Conservation (phyloP, 208 protist species). For the Leishmania aethiopica region DNA sequence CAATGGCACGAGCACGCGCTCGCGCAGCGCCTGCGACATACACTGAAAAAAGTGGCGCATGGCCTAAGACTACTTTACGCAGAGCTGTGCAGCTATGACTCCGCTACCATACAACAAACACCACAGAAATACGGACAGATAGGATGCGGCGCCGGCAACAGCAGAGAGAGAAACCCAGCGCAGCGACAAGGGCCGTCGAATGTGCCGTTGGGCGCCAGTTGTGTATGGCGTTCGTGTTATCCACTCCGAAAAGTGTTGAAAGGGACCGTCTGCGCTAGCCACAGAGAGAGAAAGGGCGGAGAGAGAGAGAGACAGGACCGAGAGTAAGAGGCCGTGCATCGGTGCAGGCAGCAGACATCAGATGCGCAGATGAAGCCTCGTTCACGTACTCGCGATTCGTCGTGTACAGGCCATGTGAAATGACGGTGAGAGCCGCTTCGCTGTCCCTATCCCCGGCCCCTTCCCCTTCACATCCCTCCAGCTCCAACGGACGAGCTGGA, state of each 20-base stretch:
- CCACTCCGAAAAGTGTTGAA: not conserved
- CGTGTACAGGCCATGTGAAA: not conserved
- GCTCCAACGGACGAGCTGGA: not conserved
- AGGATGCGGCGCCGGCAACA: not conserved
- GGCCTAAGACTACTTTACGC: not conserved
- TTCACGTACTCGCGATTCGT: not conserved
- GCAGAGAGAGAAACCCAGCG: too few relatives aligned
- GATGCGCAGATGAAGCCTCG: not conserved
- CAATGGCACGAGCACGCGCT: constrained; percentile 38
- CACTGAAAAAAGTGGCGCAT: constrained; percentile 14
- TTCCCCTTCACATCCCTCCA: not conserved
- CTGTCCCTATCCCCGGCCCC: not conserved
- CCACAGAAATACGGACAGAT: not conserved
- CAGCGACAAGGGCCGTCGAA: not conserved
- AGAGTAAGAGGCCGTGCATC: not conserved
- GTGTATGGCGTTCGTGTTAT: not conserved
- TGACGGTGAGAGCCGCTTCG: not conserved
- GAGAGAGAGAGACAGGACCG: not conserved
- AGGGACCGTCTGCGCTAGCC: not conserved
- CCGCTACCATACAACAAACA: not conserved
- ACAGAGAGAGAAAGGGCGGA: not conserved
- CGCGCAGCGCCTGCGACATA: constrained; percentile 15
- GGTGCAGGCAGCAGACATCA: too few relatives aligned
- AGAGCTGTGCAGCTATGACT: not conserved
- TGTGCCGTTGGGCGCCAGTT: not conserved